Percentiles rank a stretch among this genome's conserved stretches.
phyloP scores from a whole-genome alignment of 2,329 filamentous ascomycete species.

The Verticillium nubilum region DNA sequence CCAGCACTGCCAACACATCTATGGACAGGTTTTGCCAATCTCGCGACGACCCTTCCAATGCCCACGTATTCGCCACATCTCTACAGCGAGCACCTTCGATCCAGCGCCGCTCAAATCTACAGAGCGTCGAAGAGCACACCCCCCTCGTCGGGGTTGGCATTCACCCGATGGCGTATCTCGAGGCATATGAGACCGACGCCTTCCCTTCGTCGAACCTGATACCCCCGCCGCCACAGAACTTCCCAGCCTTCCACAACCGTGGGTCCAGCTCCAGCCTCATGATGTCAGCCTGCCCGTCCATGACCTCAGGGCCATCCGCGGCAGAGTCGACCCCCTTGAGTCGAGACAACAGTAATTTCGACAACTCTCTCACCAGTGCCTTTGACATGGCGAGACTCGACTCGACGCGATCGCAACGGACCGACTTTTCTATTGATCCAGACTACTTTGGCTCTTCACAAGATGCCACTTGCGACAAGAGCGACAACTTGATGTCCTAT shows the following conservation, averaged over 20 bases:
- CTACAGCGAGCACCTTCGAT: slow-evolving; percentile 19
- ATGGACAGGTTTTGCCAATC: slow-evolving; percentile 24
- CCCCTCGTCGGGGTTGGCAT: slow-evolving; percentile 24
- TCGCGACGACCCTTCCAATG: slow-evolving; percentile 22
- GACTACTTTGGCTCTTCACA: slow-evolving; percentile 11
- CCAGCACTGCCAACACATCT: slow-evolving; percentile 15
- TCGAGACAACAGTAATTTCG: slow-evolving; percentile 34
- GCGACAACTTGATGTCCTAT: slow-evolving; percentile 27
- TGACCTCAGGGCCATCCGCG: slow-evolving; percentile 34
- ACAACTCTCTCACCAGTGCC: slow-evolving; percentile 19
- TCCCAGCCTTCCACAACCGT: slow-evolving; percentile 14
- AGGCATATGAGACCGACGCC: slow-evolving; percentile 18
- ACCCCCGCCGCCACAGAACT: slow-evolving; percentile 10
- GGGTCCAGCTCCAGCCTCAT: slow-evolving; percentile 16
- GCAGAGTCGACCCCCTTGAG: slow-evolving; percentile 34
- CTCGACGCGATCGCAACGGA: slow-evolving; percentile 29
- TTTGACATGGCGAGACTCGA: slow-evolving; percentile 31
- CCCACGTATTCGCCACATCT: slow-evolving; percentile 13
- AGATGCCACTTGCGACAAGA: slow-evolving; percentile 20
- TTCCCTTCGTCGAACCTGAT: slow-evolving; percentile 19
- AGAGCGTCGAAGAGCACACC: slow-evolving; percentile 29
- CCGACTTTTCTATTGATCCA: slow-evolving; percentile 17
- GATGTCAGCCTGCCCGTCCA: slow-evolving; percentile 34
- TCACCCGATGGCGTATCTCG: slow-evolving; percentile 32
- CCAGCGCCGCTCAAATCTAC: slow-evolving; percentile 15